Percentiles rank a stretch among this genome's conserved stretches.
phyloP scores from a whole-genome alignment of 352 stramenopile species.

The Sclerospora graminicola region DNA sequence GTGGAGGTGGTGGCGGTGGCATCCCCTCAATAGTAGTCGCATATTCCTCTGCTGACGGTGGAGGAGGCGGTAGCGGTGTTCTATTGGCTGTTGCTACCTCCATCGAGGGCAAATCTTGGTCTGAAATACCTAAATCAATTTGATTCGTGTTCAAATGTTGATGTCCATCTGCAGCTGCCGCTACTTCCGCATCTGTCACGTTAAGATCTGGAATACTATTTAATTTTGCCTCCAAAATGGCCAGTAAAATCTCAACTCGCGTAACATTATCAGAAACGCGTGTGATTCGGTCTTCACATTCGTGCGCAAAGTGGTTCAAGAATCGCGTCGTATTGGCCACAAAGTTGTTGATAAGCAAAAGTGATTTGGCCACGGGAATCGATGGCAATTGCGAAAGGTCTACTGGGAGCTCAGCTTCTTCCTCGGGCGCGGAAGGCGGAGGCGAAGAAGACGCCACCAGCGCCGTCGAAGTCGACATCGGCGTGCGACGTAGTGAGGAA shows the following conservation, averaged over 20 bases:
- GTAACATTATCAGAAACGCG: conserved; percentile 65
- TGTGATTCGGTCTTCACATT: conserved; percentile 74
- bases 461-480: conserved; percentile 47
- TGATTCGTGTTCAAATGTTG: conserved; percentile 8
- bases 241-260: conserved; percentile 73
- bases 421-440: conserved; percentile 17
- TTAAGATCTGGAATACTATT: conserved; percentile 74
- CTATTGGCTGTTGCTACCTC: conserved; percentile 20
- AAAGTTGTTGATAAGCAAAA: conserved; percentile 84
- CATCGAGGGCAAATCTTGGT: conserved; percentile 47
- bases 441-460: conserved; percentile 27
- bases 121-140: conserved; percentile 50
- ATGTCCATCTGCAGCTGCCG: conserved; percentile 17
- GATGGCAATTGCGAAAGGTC: conserved; percentile 68
- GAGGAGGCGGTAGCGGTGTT: conserved; percentile 35
- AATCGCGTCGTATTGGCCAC: conserved; percentile 80
- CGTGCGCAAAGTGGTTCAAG: conserved; percentile 77
- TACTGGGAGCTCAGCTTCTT: conserved; percentile 60
- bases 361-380: conserved; percentile 66
- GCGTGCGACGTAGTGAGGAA: too few species aligned
- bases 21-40: conserved; percentile 10
- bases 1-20: conserved; percentile 6
- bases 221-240: conserved; percentile 79
- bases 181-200: conserved; percentile 51
- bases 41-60: conserved; percentile 22